Percentiles rank a stretch among this genome's conserved stretches.
Conservation (phyloP, 2,329 filamentous ascomycete species). For the Didymella glomerata region DNA sequence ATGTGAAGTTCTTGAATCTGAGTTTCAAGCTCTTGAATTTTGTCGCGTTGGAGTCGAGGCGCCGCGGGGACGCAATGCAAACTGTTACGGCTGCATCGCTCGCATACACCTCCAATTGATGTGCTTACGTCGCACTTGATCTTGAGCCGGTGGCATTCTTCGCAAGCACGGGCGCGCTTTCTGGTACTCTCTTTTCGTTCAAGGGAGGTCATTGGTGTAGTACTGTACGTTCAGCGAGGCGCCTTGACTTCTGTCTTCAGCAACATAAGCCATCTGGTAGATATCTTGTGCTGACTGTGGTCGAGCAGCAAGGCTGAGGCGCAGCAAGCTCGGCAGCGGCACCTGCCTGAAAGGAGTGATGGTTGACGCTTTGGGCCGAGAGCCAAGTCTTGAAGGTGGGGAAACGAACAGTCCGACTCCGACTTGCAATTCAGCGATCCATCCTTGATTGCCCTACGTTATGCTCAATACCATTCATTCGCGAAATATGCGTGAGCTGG, state of each 20-base stretch:
- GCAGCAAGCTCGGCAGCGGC: constrained; percentile 5
- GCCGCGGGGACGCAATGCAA: constrained; percentile 36
- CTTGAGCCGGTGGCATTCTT: constrained; percentile 43
- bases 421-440: neutral
- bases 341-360: constrained; percentile 19
- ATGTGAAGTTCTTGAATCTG: constrained; percentile 34
- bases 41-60: constrained; percentile 40
- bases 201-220: constrained; percentile 5
- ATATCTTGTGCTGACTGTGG: neutral
- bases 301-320: constrained; percentile 3
- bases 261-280: neutral
- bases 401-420: neutral
- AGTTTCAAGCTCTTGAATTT: constrained; percentile 39
- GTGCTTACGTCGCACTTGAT: constrained; percentile 42
- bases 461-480: neutral
- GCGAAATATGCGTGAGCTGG: neutral
- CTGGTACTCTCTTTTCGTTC: constrained; percentile 24
- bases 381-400: constrained; percentile 6
- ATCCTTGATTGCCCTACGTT: neutral
- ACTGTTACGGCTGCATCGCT: constrained; percentile 37
- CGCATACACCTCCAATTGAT: constrained; percentile 27
- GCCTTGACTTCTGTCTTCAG: neutral
- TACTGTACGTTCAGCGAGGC: too few relatives aligned
- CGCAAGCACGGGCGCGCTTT: constrained; percentile 39
- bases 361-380: constrained; percentile 9